These are phyloP conservation scores for Lentinula edodes DNA, from an alignment of 768 basidiomycete genomes.

Conservation along the genomic window DNA sequence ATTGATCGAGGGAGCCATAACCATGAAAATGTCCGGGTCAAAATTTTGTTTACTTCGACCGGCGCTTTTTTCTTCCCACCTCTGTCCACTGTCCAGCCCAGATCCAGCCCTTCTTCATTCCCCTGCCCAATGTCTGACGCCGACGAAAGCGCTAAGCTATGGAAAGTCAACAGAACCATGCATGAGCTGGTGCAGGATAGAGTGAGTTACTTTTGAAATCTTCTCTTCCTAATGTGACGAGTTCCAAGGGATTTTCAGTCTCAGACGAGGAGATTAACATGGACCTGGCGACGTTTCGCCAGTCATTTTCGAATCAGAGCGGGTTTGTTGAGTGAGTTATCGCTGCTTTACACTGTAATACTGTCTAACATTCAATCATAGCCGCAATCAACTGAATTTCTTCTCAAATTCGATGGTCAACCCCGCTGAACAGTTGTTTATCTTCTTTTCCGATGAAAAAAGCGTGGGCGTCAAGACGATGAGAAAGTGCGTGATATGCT, in stretches of 20 bases:
- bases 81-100: not conserved
- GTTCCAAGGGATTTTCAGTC: constrained; percentile 80
- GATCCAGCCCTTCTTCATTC: not conserved
- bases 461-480: constrained; percentile 97
- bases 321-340: constrained; percentile 80
- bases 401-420: constrained; percentile 71
- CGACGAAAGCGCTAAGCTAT: constrained; percentile 84
- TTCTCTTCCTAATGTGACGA: constrained; percentile 18
- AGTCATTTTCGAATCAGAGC: constrained; percentile 62
- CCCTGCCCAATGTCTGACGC: constrained; percentile 52
- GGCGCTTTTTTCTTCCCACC: constrained; percentile 22
- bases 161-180: constrained; percentile 94
- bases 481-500: constrained; percentile 68
- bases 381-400: constrained; percentile 87
- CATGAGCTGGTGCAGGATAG: constrained; percentile 95
- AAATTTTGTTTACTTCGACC: constrained; percentile 13
- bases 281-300: constrained; percentile 75
- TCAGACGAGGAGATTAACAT: constrained; percentile 92
- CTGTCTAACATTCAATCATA: constrained; percentile 23
- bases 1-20: constrained; percentile 33
- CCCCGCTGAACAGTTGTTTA: constrained; percentile 75
- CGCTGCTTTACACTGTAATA: not conserved
- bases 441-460: constrained; percentile 94
- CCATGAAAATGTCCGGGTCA: constrained; percentile 19
- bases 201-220: constrained; percentile 38